Evolutionary conservation across 768 basidiomycete species (phyloP).

Genomic region (Termitomyces sp.): DNA sequence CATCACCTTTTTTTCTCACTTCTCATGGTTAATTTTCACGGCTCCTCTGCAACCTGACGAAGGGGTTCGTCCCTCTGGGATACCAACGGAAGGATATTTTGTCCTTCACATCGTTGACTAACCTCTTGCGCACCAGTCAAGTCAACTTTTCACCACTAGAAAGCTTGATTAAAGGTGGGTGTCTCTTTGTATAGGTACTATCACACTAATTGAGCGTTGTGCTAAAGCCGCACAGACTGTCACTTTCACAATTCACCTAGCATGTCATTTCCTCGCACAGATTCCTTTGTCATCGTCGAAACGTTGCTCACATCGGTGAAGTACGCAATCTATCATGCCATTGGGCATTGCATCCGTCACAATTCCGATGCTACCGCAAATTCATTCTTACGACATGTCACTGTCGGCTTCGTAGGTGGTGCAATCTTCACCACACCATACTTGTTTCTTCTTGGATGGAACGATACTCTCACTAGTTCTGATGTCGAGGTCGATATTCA

Average conservation of each 20-base stretch:
- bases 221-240: background rate
- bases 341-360: slow-evolving; percentile 5
- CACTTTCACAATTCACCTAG: background rate
- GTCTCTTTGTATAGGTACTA: background rate
- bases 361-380: background rate
- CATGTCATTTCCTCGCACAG: background rate
- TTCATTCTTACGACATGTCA: background rate
- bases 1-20: background rate
- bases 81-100: background rate
- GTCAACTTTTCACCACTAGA: background rate
- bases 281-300: slow-evolving; percentile 12
- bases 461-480: background rate
- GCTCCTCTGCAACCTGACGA: background rate
- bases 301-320: slow-evolving; percentile 15
- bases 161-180: background rate
- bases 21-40: background rate
- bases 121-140: background rate
- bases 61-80: background rate
- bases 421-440: slow-evolving; percentile 15
- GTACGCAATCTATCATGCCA: slow-evolving; percentile 14
- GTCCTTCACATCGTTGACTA: background rate
- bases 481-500: background rate
- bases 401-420: slow-evolving; percentile 12
- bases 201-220: background rate
- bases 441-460: slow-evolving; percentile 8